Base-by-base conservation (phyloP, 495 filamentous ascomycete species). In the Penicillium canariense region DNA sequence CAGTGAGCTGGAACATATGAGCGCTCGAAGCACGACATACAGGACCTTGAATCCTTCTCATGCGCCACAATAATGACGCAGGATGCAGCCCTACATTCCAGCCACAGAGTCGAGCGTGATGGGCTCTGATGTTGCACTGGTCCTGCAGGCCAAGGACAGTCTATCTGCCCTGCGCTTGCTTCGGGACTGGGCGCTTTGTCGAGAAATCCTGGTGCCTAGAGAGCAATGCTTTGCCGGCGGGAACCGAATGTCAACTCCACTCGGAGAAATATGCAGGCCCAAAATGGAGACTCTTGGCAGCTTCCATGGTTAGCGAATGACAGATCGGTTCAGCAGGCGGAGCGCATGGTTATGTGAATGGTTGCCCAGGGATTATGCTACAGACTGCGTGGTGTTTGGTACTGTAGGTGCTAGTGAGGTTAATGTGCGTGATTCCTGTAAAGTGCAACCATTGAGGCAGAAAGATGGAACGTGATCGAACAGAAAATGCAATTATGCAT, bases 131-230 rank as follows among this genome's bases (percentile, higher is more conserved):
- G 62, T 62, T 59, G 52, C 59, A 57, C 39, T 18, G 30, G 25
- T 4, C 2, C 44, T 62, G 55, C 38, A 54, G n/a, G 62, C 62
- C 59, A 65, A 65, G 62, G 31, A 5, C 15, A 1, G n/a, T 15
- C 15, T 45, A 14, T 15, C 32, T 47, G 52, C 23, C 32, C 32
- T 23, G 20, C 10, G n/a, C 5, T 15, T 17, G 5, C 45, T 39
- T 8, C 55, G 43, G 52, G 49, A 34, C 31, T 8, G 43, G 14
- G 15, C 11, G 36, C 28, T 32, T 23, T 4, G 9, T 8, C 14
- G 27, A 51, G 17, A 56, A 62, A 65, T 39, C 31, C 46, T 65
- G 62, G 36, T 65, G 62, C 62, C 62, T 65, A 61, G 48, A 20
- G 30, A 23, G 20, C 6, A 4, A 47, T 34, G 14, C 26, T 15